Evolutionary conservation across 2,329 filamentous ascomycete species (phyloP), one percentile per base, ranked within the genome.

Genomic region (Cladosporium sp.): DNA sequence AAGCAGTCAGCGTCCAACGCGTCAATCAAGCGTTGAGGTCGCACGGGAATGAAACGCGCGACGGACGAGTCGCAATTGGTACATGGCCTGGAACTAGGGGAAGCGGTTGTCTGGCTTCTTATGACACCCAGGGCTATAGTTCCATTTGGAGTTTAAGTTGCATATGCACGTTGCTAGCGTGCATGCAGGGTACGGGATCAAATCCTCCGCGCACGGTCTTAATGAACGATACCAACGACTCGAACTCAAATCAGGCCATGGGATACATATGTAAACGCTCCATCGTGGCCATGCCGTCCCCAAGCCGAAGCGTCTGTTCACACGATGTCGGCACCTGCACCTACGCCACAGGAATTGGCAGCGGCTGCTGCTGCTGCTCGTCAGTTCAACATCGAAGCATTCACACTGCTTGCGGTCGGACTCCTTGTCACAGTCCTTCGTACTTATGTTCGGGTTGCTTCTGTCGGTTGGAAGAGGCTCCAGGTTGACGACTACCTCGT

Each of bases 251-350:
- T 19, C 15, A 25, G 43, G 25, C 30, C n/a, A 36, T n/a, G 19
- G 47, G 12, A 37, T 50, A 36, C 30, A 50, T 37, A 50, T 50
- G 28, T 34, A 30, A 37, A 37, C 47, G 28, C 19, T 14, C n/a
- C 15, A 20, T 50, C 30, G 2, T 5, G 28, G 4, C 3, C 38
- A 36, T 36, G 45, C 19, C 42, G 42, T 25, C 22, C 22, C 22
- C 42, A 22, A 9, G 9, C n/a, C 17, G 9, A n/a, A 50, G n/a
- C 25, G 11, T 28, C 20, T 19, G 4, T 28, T 30, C 14, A 30
- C 37, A 51, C 55, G 8, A 58, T 58, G 45, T 51, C 55, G 25
- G 55, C 47, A n/a, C 47, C 55, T n/a, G 45, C 55, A n/a, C 45
- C 45, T 4, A 42, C 55, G 36, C 55, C 49, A 12, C 34, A 51